Conservation (phyloP, 768 basidiomycete species). For the Tylopilus balloui region DNA sequence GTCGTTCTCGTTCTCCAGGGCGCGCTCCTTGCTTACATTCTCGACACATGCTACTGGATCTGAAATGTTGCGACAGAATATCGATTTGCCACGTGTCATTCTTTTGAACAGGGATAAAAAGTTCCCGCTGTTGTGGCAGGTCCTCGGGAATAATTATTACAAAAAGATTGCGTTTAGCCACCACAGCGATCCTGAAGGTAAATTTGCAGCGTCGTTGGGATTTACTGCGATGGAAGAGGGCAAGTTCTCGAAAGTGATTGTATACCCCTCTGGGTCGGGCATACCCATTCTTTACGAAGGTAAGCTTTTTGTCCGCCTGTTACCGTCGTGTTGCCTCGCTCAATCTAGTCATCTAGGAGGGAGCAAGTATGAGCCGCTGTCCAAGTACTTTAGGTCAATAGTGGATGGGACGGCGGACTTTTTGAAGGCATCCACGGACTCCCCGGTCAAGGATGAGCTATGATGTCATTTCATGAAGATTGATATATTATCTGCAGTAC, state of each 20-base stretch:
- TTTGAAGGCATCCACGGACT: constrained; percentile 35
- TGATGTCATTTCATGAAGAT: constrained; percentile 11
- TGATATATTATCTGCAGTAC: constrained; percentile 3
- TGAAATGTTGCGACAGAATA: constrained; percentile 27
- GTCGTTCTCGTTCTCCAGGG: neutral
- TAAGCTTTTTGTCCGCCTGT: constrained; percentile 24
- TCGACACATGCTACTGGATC: neutral
- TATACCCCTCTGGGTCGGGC: constrained; percentile 61
- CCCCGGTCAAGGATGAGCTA: constrained; percentile 31
- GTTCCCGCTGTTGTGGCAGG: constrained; percentile 76
- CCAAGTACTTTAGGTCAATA: constrained; percentile 68
- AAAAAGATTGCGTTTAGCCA: constrained; percentile 58
- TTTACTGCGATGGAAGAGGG: constrained; percentile 47
- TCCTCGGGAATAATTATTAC: constrained; percentile 68
- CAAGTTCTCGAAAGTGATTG: constrained; percentile 61
- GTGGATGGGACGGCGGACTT: constrained; percentile 65
- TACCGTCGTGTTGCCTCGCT: neutral
- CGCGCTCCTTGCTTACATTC: neutral
- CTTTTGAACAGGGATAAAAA: constrained; percentile 73
- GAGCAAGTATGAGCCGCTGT: constrained; percentile 70
- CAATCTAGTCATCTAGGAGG: constrained; percentile 40
- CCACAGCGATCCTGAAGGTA: constrained; percentile 63
- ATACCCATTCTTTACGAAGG: constrained; percentile 65
- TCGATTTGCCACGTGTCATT: constrained; percentile 51
- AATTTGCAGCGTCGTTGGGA: constrained; percentile 53